Conservation (phyloP, 1,284 basidiomycete species). For the Trichosporon sp. region DNA sequence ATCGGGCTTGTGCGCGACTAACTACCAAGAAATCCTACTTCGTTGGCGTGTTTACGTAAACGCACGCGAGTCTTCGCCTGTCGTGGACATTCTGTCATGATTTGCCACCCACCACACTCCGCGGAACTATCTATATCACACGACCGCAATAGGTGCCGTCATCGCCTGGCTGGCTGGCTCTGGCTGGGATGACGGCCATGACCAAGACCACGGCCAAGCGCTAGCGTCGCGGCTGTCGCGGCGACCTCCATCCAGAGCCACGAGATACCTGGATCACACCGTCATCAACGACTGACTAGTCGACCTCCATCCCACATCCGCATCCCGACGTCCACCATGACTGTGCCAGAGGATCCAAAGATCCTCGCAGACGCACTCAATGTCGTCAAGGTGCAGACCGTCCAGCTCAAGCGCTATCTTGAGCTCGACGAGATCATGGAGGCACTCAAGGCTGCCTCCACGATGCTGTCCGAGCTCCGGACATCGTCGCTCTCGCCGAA, state of each 20-base stretch:
- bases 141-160: neutral
- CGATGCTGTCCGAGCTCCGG: slow-evolving; percentile 89
- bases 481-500: slow-evolving; percentile 88
- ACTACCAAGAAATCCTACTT: neutral
- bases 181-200: neutral
- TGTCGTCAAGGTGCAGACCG: slow-evolving; percentile 85
- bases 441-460: slow-evolving; percentile 85
- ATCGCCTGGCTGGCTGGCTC: neutral
- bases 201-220: neutral
- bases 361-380: slow-evolving; percentile 39
- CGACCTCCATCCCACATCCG: neutral
- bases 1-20: neutral
- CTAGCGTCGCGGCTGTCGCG: neutral
- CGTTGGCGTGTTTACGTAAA: neutral
- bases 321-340: slow-evolving; percentile 12
- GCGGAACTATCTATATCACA: neutral
- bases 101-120: neutral
- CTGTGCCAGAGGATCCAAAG: slow-evolving; percentile 38
- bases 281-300: neutral
- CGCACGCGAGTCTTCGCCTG: neutral
- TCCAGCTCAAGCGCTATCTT: slow-evolving; percentile 87
- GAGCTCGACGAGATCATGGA: slow-evolving; percentile 95
- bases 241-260: neutral
- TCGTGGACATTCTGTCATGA: neutral
- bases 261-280: neutral